These are phyloP conservation scores for Amaranthus hypochondriacus DNA, from an alignment of 148 eudicot species.

Conservation along the genomic window DNA sequence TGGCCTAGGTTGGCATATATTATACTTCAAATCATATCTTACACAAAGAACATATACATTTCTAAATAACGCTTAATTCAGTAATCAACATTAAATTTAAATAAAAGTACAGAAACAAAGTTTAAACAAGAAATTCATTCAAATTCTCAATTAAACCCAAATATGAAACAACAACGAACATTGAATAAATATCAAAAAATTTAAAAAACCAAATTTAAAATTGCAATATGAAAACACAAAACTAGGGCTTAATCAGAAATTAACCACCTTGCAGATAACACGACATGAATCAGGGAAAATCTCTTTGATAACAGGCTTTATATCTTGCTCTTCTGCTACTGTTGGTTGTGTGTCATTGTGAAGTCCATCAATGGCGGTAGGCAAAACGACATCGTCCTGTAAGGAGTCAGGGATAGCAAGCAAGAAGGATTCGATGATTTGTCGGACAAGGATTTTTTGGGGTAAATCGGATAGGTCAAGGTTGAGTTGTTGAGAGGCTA, in stretches of 20 bases:
- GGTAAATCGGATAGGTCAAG: conserved; percentile 30
- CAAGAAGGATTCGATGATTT: conserved; percentile 30
- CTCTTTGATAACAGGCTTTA: conserved; percentile 2
- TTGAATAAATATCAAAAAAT: background rate
- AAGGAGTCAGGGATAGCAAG: conserved; percentile 9
- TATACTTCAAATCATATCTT: no score
- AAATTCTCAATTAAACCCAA: no score
- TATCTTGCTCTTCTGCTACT: background rate
- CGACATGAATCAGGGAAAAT: conserved; percentile 20
- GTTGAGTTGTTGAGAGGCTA: conserved; percentile 27
- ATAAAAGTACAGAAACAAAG: no score
- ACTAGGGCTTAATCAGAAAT: conserved; percentile 1
- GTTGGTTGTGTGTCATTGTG: background rate
- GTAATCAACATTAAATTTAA: no score
- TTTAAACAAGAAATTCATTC: no score
- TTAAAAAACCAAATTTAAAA: background rate
- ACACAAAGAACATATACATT: no score
- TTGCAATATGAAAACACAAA: background rate
- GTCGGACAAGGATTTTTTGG: conserved; percentile 30
- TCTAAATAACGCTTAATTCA: no score
- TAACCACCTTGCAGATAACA: conserved; percentile 28
- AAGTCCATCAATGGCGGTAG: background rate
- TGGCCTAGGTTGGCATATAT: no score
- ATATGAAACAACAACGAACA: background rate
- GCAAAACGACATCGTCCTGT: background rate